Evolutionary conservation across 2,329 filamentous ascomycete genomes (phyloP), one percentile per base, ranked within the genome.

Genomic region (Aspergillus tanneri): DNA sequence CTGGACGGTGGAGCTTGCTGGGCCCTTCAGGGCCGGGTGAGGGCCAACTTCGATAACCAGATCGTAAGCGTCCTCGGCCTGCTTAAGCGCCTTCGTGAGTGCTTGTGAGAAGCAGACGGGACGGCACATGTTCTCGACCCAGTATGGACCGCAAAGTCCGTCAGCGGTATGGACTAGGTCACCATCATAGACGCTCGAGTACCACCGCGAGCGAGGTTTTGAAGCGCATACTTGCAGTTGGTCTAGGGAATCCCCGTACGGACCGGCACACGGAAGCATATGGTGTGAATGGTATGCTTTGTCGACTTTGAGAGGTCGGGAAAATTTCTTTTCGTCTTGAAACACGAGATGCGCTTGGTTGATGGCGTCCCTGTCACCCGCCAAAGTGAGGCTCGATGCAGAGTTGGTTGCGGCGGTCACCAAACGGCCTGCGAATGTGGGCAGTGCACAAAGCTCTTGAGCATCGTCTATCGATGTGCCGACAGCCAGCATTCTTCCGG

Each of bases 401-500:
- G 64, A 65, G 51, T 78, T 78, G 42, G 41, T 35, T 9, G 65
- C 65, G 3, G 66, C 68, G 23, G 70, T 50, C 6, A 35, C 23
- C 6, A 66, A 24, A 4, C 58, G 44, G 7, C 54, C 62, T 1
- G 47, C 24, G 35, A 70, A 65, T 0, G 43, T 53, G 1, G 42
- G 18, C 18, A 51, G 41, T 12, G 44, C 34, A 42, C 52, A 56
- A 16, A 64, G 47, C 3, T 40, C 56, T 1, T 50, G 32, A 0
- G 67, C 69, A 14, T 74, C 67, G 2, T 68, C 63, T 4, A 57
- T 44, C 1, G 62, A 56, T 0, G 68, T 60, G 0, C 71, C 73
- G 1, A 71, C 73, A 0, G 77, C 76, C 12, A 78, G 49, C 77
- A 80, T 80, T 1, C 61, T 66, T 1, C 76, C 75, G 9, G 38